Evolutionary conservation across 495 filamentous ascomycete species (phyloP).

Genomic region (Aspergillus baeticus): DNA sequence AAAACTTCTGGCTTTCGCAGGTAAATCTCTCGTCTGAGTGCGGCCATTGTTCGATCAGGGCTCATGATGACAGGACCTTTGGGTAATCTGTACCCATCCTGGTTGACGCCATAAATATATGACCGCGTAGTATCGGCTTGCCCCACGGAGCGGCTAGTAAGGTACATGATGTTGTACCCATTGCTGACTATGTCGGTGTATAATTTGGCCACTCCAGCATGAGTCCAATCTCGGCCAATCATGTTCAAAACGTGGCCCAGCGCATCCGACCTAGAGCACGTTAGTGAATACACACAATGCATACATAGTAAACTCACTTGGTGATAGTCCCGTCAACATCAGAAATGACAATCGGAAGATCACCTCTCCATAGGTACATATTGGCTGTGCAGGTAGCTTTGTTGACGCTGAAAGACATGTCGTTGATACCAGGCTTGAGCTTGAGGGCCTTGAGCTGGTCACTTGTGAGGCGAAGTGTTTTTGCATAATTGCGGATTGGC

Average conservation of each 20-base stretch:
- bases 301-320: constrained; percentile 52
- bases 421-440: constrained; percentile 80
- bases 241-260: constrained; percentile 97
- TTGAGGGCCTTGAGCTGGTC: constrained; percentile 89
- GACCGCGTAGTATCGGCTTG: constrained; percentile 89
- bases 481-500: constrained; percentile 84
- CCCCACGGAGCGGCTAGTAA: constrained; percentile 90
- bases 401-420: constrained; percentile 95
- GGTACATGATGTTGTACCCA: constrained; percentile 97
- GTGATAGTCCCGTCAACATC: constrained; percentile 99
- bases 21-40: constrained; percentile 89
- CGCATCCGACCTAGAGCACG: constrained; percentile 68
- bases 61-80: constrained; percentile 92
- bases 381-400: constrained; percentile 83
- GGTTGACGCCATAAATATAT: constrained; percentile 85
- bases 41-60: constrained; percentile 95
- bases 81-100: constrained; percentile 83
- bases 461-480: constrained; percentile 93
- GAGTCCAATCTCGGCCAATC: constrained; percentile 98
- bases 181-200: constrained; percentile 95
- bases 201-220: constrained; percentile 92
- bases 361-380: constrained; percentile 91
- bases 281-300: constrained; percentile 1
- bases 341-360: constrained; percentile 91
- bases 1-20: constrained; percentile 96